A percentile compares a stretch with the other conserved stretches of the same genome.
These are phyloP conservation scores for Sclerotinia glacialis DNA, from an alignment of 2,329 filamentous ascomycete species.

Conservation along the genomic window DNA sequence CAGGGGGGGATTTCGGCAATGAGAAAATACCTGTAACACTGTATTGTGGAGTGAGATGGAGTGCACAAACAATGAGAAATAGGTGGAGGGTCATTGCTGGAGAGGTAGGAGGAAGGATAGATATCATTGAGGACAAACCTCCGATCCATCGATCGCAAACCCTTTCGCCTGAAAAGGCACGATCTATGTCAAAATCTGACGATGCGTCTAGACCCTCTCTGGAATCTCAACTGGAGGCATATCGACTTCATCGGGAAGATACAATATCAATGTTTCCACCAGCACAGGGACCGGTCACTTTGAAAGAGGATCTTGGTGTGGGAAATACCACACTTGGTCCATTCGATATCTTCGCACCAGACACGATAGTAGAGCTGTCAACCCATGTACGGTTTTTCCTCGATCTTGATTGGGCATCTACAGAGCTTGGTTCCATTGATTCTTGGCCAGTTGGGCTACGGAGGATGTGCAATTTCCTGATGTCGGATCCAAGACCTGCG, in stretches of 20 bases:
- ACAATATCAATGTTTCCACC: constrained; percentile 11
- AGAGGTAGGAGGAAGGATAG: constrained; percentile 15
- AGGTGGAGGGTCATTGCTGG: constrained; percentile 32
- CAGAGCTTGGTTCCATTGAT: constrained; percentile 36
- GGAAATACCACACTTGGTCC: constrained; percentile 19
- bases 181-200: constrained; percentile 6
- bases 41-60: constrained; percentile 31
- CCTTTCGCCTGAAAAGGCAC: constrained; percentile 12
- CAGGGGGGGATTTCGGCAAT: not conserved
- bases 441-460: constrained; percentile 67
- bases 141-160: constrained; percentile 23
- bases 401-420: constrained; percentile 44
- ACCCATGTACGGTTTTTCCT: constrained; percentile 36
- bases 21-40: not conserved
- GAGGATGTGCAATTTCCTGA: constrained; percentile 77
- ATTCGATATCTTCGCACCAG: constrained; percentile 33
- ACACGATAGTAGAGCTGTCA: constrained; percentile 26
- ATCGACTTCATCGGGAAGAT: constrained; percentile 16
- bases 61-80: constrained; percentile 27
- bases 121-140: not conserved
- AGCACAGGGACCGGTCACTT: constrained; percentile 4
- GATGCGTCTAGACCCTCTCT: not conserved
- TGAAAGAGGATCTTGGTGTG: not conserved
- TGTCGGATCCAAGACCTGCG: constrained; percentile 73
- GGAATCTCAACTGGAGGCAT: constrained; percentile 13